These are phyloP conservation scores for Takashimella koratensis DNA, from an alignment of 1,284 basidiomycete genomes.

Conservation along the genomic window DNA sequence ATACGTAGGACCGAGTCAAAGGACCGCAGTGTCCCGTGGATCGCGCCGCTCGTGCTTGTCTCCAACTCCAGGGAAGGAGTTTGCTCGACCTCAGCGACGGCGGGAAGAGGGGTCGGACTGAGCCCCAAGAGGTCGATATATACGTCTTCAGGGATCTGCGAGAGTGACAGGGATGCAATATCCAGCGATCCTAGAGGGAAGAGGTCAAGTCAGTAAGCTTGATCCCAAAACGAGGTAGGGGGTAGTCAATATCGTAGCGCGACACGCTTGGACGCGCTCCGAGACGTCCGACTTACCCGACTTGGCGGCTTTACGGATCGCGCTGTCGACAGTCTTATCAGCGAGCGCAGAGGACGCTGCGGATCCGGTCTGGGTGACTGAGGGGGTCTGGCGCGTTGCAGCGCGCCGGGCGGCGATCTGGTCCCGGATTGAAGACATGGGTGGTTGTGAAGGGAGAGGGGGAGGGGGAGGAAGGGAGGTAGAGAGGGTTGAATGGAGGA, in stretches of 20 bases:
- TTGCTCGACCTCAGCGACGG: slow-evolving; percentile 5
- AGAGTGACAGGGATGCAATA: slow-evolving; percentile 31
- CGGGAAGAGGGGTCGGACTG: slow-evolving; percentile 28
- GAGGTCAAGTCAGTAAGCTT: slow-evolving; percentile 2
- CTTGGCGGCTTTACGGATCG: slow-evolving; percentile 32
- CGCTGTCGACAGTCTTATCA: slow-evolving; percentile 29
- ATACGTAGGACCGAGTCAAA: neutral
- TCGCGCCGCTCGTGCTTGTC: neutral
- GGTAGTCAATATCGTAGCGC: neutral
- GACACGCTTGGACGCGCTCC: neutral
- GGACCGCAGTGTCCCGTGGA: slow-evolving; percentile 4
- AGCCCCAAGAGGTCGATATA: slow-evolving; percentile 44
- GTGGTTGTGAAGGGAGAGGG: neutral
- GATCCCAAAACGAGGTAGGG: neutral
- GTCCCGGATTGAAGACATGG: slow-evolving; percentile 23
- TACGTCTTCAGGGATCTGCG: slow-evolving; percentile 33
- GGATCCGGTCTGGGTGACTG: neutral
- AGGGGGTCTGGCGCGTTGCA: slow-evolving; percentile 22
- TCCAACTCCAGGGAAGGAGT: neutral
- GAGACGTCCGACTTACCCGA: slow-evolving; percentile 23
- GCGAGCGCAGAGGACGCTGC: slow-evolving; percentile 16
- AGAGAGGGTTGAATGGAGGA: neutral
- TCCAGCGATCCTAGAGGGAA: slow-evolving; percentile 45
- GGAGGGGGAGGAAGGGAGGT: neutral
- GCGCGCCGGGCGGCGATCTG: slow-evolving; percentile 41